Base-by-base conservation (phyloP, 1,139 yeast genomes). In the Zhuliangozyma blackwelliae region DNA sequence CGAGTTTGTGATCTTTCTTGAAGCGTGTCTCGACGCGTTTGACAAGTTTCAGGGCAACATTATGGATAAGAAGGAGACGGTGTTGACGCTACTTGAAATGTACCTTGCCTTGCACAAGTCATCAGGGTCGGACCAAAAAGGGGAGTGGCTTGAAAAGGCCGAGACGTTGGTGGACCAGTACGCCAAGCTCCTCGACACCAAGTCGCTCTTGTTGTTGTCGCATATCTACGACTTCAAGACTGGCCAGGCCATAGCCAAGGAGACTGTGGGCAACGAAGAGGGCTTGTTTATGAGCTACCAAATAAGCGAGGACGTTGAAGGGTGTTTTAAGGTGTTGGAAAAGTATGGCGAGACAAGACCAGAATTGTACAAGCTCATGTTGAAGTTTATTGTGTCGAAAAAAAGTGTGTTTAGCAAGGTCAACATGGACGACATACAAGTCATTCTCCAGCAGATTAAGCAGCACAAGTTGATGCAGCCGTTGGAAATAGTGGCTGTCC, bases 1-100 rank as follows among this genome's bases (percentile, higher is more conserved):
- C 51, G 94, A 90, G 51, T 90, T 92, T 69, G 95, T 90, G 13
- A 85, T 87, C n/a, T 90, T 94, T 48, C 61, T 92, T 39, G 98
- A 92, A 54, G 97, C 97, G 0, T 88, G 97, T 51, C 64, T 89
- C 12, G 88, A 83, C 48, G 74, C 86, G 7, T 86, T 86, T 54
- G 90, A 84, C 41, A 74, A 71, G 43, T 85, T 79, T 52, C 92
- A 84, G 42, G 95, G 94, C 0, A 75, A 79, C 40, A 65, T 66
- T 13, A 74, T 75, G 45, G 96, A 88, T 50, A 77, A 80, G 46
- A 75, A 72, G 38, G 95, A 85, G 34, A 69, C 90, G 27, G 63
- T 86, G 38, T 77, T 85, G 8, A 88, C 97, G 0, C 63, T 92
- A 31, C 84, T 81, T 53, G 97, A 92, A 52, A 69, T 87, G 68